Evolutionary conservation across 176 grass and related monocot species (phyloP).

Genomic region (Musa schizocarpa): DNA sequence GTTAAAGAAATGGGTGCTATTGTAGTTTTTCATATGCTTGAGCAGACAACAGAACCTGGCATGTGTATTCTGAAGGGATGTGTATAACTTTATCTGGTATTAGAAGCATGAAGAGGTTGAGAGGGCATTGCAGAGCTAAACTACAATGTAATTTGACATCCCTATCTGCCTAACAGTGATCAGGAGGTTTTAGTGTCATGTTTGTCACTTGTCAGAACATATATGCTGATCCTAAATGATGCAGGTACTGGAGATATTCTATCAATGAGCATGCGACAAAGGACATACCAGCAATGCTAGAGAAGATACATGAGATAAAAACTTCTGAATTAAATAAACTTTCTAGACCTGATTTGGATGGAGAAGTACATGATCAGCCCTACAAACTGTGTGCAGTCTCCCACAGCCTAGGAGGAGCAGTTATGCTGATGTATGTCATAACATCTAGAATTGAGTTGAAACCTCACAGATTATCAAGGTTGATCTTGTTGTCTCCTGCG

Average conservation of each 20-base stretch:
- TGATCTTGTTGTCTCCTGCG: constrained; percentile 84
- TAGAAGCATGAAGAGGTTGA: neutral
- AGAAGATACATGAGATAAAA: constrained; percentile 95
- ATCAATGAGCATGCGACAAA: constrained; percentile 90
- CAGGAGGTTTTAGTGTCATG: neutral
- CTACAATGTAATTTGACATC: neutral
- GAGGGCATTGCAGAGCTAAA: neutral
- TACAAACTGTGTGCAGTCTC: constrained; percentile 80
- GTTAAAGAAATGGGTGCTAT: too few species aligned
- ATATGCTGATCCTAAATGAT: constrained; percentile 6
- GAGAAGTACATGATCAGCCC: constrained; percentile 28
- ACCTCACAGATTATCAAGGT: constrained; percentile 66
- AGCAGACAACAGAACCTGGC: neutral
- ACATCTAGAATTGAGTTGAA: constrained; percentile 55
- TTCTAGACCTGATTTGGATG: constrained; percentile 2
- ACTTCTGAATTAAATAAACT: constrained; percentile 47
- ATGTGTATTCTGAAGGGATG: neutral
- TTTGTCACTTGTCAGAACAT: neutral
- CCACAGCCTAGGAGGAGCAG: constrained; percentile 90
- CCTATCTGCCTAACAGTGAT: neutral
- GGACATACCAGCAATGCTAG: constrained; percentile 82
- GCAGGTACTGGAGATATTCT: constrained; percentile 95
- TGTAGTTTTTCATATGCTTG: too few species aligned
- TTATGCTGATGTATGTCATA: constrained; percentile 88
- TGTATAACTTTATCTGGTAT: neutral